Evolutionary conservation across 352 stramenopile genomes (phyloP), one percentile per base, ranked within the genome.

Genomic region (Albugo candida): DNA sequence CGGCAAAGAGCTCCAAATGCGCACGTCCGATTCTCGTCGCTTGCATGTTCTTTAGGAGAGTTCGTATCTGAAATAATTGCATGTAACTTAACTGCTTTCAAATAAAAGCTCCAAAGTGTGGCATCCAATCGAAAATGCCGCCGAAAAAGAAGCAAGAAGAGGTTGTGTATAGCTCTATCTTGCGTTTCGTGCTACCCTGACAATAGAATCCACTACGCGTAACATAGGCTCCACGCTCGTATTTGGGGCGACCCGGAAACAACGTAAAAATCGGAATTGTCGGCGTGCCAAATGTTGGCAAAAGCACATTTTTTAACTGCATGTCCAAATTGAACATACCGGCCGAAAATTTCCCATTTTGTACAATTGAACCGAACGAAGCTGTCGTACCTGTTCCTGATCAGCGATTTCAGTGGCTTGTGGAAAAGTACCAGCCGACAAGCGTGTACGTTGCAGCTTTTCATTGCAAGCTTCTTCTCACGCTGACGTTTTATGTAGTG

Each of bases 301-400:
- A 99, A 70, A 97, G 76, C 19, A 99, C 95, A 17, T 86, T 99
- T 41, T 99, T 99, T 77, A 99, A 99, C 81, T 95, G 92, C 27
- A 58, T 99, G 52, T 95, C 83, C 20, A 94, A 95, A 70, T 67
- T 93, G 43, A 88, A 94, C 57, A 93, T 93, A 48, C 67, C 82
- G 2, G 74, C 80, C 36, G 82, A 93, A 61, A 94, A 95, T 75
- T 94, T 88, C 60, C 91, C 92, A 37, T 98, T 98, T 63, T 98
- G 94, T 65, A 99, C 95, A 42, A 98, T 98, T 61, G 96, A 99
- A 64, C 95, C 95, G 16, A 99, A 99, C 56, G 89, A 98, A 48
- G 93, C 95, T 13, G 83, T 96, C 48, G 89, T 97, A 36, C 80
- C 95, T 45, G 85, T 99, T 45, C 81, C 81, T 1, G 95, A 99